A percentile compares a stretch with the other conserved stretches of the same genome.
These are phyloP conservation scores for Erythrobasidium yunnanense DNA, from an alignment of 768 basidiomycete species.

Conservation along the genomic window DNA sequence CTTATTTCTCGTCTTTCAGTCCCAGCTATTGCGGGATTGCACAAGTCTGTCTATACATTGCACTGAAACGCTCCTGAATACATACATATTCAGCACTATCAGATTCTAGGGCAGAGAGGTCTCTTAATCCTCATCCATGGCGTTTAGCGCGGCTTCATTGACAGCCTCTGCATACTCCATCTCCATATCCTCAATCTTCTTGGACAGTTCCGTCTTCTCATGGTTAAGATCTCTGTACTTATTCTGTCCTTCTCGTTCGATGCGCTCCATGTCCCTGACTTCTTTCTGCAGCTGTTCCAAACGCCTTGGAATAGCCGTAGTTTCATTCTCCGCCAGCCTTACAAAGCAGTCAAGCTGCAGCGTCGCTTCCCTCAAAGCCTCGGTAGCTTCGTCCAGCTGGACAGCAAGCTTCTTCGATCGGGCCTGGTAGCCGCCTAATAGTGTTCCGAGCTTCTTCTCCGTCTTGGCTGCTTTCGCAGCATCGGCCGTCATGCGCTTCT, in stretches of 20 bases:
- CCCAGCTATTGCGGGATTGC: too few relatives aligned
- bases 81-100: too few relatives aligned
- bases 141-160: constrained; percentile 21
- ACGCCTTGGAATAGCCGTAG: constrained; percentile 59
- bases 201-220: constrained; percentile 18
- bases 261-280: constrained; percentile 63
- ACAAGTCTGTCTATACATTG: too few relatives aligned
- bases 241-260: constrained; percentile 68
- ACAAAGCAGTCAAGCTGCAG: constrained; percentile 59
- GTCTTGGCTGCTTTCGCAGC: constrained; percentile 67
- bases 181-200: constrained; percentile 33
- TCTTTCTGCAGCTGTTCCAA: constrained; percentile 73
- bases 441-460: constrained; percentile 80
- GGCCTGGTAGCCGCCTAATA: constrained; percentile 80
- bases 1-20: too few relatives aligned
- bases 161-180: constrained; percentile 29
- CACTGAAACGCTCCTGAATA: too few relatives aligned
- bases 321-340: constrained; percentile 63
- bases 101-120: too few relatives aligned
- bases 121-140: constrained; percentile 7
- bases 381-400: constrained; percentile 38
- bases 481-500: constrained; percentile 65
- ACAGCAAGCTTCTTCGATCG: constrained; percentile 54
- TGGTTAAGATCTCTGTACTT: constrained; percentile 70
- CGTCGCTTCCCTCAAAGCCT: constrained; percentile 42